These are phyloP conservation scores for Pseudocercospora macadamiae DNA, from an alignment of 2,329 filamentous ascomycete genomes.

Conservation along the genomic window DNA sequence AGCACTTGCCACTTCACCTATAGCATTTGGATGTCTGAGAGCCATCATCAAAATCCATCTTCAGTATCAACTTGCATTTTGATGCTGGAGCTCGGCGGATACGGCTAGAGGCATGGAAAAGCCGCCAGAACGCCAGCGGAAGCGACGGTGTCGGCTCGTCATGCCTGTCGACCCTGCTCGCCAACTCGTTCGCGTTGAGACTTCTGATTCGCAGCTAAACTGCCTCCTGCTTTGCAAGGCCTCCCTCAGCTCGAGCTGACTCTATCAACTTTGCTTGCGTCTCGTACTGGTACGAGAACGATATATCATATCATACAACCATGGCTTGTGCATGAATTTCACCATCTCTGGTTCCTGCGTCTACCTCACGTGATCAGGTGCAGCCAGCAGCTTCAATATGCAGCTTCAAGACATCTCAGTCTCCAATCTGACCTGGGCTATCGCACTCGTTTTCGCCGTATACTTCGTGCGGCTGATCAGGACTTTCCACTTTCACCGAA, in stretches of 20 bases:
- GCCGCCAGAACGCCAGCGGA: too few relatives aligned
- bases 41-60: too few relatives aligned
- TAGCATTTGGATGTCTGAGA: too few relatives aligned
- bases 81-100: too few relatives aligned
- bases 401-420: not conserved
- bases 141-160: not conserved
- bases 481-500: slow-evolving; percentile 32
- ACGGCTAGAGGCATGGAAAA: too few relatives aligned
- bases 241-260: not conserved
- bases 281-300: not conserved
- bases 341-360: not conserved
- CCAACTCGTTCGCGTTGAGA: not conserved
- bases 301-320: not conserved
- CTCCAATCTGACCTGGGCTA: slow-evolving; percentile 23
- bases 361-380: too few relatives aligned
- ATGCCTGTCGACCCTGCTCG: not conserved
- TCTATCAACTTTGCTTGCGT: not conserved
- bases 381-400: not conserved
- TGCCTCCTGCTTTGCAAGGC: not conserved
- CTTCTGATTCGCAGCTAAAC: not conserved
- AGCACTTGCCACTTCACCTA: too few relatives aligned
- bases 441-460: slow-evolving; percentile 28
- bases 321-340: not conserved
- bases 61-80: too few relatives aligned
- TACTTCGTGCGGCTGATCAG: slow-evolving; percentile 32